Evolutionary conservation across 2,329 filamentous ascomycete genomes (phyloP), one percentile per base, ranked within the genome.

Genomic region (Aspergillus clavatus): DNA sequence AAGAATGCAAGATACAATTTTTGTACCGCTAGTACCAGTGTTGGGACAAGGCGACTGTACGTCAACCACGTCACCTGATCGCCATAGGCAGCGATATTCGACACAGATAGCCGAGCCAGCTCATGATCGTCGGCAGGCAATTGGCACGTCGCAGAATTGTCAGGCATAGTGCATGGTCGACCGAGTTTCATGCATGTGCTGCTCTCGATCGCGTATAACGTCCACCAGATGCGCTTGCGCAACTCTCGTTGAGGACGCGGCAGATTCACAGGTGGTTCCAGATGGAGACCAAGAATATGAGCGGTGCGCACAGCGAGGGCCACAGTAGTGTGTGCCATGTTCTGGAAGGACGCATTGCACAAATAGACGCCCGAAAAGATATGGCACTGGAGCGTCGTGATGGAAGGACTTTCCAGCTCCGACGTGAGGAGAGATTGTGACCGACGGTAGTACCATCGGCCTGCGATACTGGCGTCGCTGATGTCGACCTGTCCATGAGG

Each of bases 201-300:
- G 46, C 61, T 69, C 40, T 80, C 78, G 12, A 78, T 56, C 1
- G 65, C 60, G 53, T 71, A 79, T 1, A 81, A 53, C 1, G 58
- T 60, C 75, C 75, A 80, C 77, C 77, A 81, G 10, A 80, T 47
- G 0, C 76, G 65, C 50, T 71, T 75, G 4, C 72, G 71, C 46
- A 76, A 56, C 50, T 78, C 75, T 14, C 66, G 53, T 39, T 72
- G 58, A 0, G 47, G 40, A 3, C 43, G 48, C 0, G 69, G 57
- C 39, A 73, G 47, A 38, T 57, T 49, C 7, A 49, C 44, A 0
- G 68, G 59, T 1, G 75, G 74, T 23, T 78, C 73, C 1, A 70
- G 52, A 56, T 78, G 74, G 3, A 79, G 59, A 0, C 76, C 75
- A 0, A 78, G 56, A 28, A 73, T 69, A 33, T 75, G 65, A 3